Evolutionary conservation across 495 filamentous ascomycete genomes (phyloP), one percentile per base, ranked within the genome.

Genomic region (Tuber magnatum): DNA sequence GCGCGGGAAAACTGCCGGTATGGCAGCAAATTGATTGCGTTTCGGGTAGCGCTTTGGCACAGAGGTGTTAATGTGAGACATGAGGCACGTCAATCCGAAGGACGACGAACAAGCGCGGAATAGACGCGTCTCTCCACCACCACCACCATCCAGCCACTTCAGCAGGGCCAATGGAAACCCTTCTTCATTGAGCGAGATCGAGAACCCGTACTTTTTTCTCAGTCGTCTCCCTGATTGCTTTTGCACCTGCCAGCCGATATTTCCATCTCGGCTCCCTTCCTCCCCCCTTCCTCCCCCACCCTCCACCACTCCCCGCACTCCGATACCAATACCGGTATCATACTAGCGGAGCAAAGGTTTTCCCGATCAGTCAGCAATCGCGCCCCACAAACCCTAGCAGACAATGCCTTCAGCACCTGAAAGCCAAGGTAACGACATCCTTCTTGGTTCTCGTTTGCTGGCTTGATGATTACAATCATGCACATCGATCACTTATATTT

Each of bases 351-450:
- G 22, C 69, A 32, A 40, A n/a, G 39, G 8, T 40, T 71, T 39
- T 20, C 35, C 35, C n/a, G 24, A 44, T 43, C 69, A 40, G 35
- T 44, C 56, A 65, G 56, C 56, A 35, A 18, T 35, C 14, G 28
- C 6, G 56, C 6, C 56, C 8, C 14, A 35, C 56, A 65, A 35
- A 65, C 56, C 56, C 28, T 18, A 65, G 32, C 56, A 6, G 56
- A 69, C 69, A 70, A 79, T 79, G 77, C 44, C 76, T 79, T 71
- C 73, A 56, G 71, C 43, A 71, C 72, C 69, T 78, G 44, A 24
- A 39, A 75, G 72, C 22, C 65, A 79, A 24, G 77, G 77, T 79
- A 79, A 61, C 69, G 51, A 51, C 72, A n/a, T 56, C 72, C 71
- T 20, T 41, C 56, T 72, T 56, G 44, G 68, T 75, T 74, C 40